phyloP scores from a whole-genome alignment of 2,329 filamentous ascomycete genomes.

The Fusarium sp. region DNA sequence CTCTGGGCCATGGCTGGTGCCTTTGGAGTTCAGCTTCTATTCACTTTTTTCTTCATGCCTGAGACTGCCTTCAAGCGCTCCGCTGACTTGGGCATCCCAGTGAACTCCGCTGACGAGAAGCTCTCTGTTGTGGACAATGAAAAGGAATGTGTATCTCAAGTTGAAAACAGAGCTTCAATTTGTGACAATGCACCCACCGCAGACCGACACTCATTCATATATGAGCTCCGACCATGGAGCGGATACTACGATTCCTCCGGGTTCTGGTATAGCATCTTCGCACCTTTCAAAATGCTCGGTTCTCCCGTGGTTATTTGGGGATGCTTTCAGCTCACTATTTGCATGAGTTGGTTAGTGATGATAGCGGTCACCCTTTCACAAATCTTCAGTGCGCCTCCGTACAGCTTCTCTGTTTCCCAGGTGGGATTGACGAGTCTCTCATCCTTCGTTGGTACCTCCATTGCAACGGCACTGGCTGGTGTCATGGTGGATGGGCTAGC shows the following conservation, averaged over 20 bases:
- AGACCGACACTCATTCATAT: not conserved
- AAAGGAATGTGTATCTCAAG: not conserved
- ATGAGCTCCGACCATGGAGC: not conserved
- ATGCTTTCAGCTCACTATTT: not conserved
- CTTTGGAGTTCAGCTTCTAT: not conserved
- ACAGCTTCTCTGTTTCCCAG: not conserved
- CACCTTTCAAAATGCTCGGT: slow-evolving; percentile 3
- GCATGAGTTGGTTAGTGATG: not conserved
- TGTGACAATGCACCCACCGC: accelerated
- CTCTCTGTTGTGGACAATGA: accelerated
- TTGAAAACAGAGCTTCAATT: not conserved
- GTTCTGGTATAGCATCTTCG: not conserved
- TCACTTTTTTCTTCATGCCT: slow-evolving; percentile 8
- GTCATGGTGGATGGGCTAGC: not conserved
- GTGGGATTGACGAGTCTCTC: not conserved
- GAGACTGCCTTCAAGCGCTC: not conserved
- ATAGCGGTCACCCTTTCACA: not conserved
- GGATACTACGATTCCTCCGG: not conserved
- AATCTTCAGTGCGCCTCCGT: not conserved
- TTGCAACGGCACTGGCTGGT: not conserved
- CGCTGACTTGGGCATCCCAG: accelerated
- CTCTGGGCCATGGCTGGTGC: slow-evolving; percentile 11
- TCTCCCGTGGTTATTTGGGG: slow-evolving; percentile 11
- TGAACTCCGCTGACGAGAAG: accelerated
- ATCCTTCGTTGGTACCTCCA: not conserved